Conservation (phyloP, 2,329 filamentous ascomycete genomes). For the Scedosporium minutisporum region DNA sequence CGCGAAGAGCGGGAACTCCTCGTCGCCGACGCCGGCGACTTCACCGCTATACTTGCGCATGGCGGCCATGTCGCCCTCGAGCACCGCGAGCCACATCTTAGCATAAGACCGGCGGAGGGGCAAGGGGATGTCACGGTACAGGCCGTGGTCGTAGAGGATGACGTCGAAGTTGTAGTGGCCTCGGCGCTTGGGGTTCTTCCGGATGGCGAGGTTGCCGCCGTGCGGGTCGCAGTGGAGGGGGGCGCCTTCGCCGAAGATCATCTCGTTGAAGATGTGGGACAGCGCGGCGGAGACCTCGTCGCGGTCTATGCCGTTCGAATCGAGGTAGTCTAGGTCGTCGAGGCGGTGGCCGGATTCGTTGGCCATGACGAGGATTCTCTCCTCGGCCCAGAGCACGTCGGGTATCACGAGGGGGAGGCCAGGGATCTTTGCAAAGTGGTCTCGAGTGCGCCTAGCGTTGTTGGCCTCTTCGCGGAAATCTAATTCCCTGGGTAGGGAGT, state of each 20-base stretch:
- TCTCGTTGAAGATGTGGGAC: constrained; percentile 93
- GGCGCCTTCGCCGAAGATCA: constrained; percentile 89
- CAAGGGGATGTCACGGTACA: constrained; percentile 86
- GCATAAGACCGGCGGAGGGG: constrained; percentile 77
- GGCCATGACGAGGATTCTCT: constrained; percentile 91
- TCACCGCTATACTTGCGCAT: constrained; percentile 88
- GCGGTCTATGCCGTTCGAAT: constrained; percentile 77
- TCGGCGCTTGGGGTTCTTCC: constrained; percentile 55
- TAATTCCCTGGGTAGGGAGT: constrained; percentile 81
- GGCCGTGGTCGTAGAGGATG: constrained; percentile 90
- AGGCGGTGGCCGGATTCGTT: constrained; percentile 77
- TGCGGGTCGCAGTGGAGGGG: constrained; percentile 95
- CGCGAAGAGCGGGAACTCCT: constrained; percentile 90
- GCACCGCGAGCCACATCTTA: constrained; percentile 93
- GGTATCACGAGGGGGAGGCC: constrained; percentile 80
- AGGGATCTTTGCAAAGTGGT: constrained; percentile 68
- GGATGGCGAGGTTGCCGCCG: constrained; percentile 89
- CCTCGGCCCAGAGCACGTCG: constrained; percentile 78
- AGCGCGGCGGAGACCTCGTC: constrained; percentile 91
- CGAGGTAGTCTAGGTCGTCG: constrained; percentile 81
- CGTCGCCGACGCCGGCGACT: constrained; percentile 78
- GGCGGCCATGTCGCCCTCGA: constrained; percentile 72
- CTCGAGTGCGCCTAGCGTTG: constrained; percentile 70
- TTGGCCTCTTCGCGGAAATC: constrained; percentile 79
- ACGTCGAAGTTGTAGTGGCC: constrained; percentile 76